Evolutionary conservation across 1,139 yeast genomes (phyloP), one percentile per base, ranked within the genome.

Genomic region (Magnusiomyces magnusii): DNA sequence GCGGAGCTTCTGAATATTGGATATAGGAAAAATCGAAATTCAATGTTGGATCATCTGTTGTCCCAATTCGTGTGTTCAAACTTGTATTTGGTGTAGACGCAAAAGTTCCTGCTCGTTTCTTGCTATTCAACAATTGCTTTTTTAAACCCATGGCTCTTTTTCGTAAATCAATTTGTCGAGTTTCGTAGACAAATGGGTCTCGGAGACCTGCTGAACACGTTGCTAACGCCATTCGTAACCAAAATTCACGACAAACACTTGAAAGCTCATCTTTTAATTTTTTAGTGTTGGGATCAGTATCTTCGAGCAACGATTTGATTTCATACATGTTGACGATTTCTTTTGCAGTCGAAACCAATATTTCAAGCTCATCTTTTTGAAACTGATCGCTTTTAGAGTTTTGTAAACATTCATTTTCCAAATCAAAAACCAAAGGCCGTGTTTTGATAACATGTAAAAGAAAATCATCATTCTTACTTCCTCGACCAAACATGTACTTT

Each of bases 171-270:
- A 65, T 44, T 15, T 61, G 61, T 41, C 58, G 63, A 3, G 66
- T 59, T 3, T 64, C 67, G 9, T 58, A 60, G 2, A 65, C 63
- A 1, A 51, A 7, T 9, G 64, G 54, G 41, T 63, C 67, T 15
- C 57, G 61, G n/a, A 59, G n/a, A 0, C 71, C 70, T 34, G 65
- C 67, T 41, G 61, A 59, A 53, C 67, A 68, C 0, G 70, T 68
- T 47, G 67, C 64, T 17, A 68, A 7, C 7, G 49, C 47, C 55
- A 42, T 52, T 15, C 36, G 23, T 17, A 24, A 39, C 47, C 55
- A 52, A 34, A 52, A 25, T 39, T 39, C 47, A 2, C 19, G 10
- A n/a, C 44, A 39, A 10, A 19, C 19, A 17, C 17, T 39, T 39
- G 19, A 9, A 10, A 39, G 17, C 7, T 39, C 44, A 9, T 9